Conservation (phyloP, 2,329 filamentous ascomycete species). For the Alternaria sp. region DNA sequence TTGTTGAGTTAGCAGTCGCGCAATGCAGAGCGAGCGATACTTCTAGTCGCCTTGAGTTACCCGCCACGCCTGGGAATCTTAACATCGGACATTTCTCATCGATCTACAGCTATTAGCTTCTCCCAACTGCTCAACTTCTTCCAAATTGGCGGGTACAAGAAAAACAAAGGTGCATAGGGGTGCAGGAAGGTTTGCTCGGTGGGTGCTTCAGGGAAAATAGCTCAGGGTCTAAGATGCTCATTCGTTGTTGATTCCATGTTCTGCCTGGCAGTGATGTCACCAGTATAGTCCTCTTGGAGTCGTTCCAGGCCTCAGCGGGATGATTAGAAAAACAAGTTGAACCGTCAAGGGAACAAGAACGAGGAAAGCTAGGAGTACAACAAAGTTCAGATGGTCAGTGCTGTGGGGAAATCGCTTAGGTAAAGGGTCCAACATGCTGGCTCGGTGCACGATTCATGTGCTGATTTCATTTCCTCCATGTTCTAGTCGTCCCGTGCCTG, state of each 20-base stretch:
- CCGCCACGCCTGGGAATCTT: not conserved
- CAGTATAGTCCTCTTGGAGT: too few species aligned
- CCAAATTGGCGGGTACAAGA: too few species aligned
- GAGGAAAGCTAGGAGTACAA: not conserved
- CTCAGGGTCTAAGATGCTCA: not conserved
- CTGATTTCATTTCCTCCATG: not conserved
- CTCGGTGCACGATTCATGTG: not conserved
- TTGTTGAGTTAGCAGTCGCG: not conserved
- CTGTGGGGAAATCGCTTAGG: not conserved
- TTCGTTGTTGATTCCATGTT: not conserved
- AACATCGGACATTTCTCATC: not conserved
- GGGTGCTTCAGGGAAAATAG: not conserved
- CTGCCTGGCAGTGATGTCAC: too few species aligned
- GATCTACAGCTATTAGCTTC: not conserved
- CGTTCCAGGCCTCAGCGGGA: too few species aligned
- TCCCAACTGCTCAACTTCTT: not conserved
- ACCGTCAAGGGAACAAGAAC: not conserved
- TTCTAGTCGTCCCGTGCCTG: not conserved
- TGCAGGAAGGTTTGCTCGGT: not conserved
- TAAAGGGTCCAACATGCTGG: not conserved
- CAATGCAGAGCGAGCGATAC: not conserved
- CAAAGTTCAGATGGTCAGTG: not conserved
- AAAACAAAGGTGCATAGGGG: too few species aligned
- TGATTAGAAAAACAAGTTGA: not conserved
- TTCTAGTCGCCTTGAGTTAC: not conserved